A percentile compares a stretch with the other conserved stretches of the same genome.
These are phyloP conservation scores for Hyaloscypha finlandica DNA, from an alignment of 495 filamentous ascomycete species.

Conservation along the genomic window DNA sequence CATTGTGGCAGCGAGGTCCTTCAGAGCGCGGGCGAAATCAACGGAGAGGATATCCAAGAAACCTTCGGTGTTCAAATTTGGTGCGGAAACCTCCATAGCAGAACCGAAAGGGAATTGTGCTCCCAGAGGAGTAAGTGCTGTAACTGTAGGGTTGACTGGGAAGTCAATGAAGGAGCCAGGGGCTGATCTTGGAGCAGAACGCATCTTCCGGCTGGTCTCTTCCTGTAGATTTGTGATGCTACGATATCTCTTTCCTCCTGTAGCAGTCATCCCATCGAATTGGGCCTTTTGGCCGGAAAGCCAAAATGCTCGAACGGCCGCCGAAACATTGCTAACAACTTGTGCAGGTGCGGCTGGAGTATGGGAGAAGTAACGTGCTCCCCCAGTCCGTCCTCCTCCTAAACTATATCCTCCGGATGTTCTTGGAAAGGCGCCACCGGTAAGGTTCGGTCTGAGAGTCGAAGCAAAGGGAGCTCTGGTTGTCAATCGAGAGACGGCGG, in stretches of 20 bases:
- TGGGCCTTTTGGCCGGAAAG: slow-evolving; percentile 83
- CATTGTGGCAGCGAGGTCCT: slow-evolving; percentile 77
- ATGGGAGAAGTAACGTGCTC: slow-evolving; percentile 88
- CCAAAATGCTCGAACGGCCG: slow-evolving; percentile 85
- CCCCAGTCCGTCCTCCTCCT: slow-evolving; percentile 65
- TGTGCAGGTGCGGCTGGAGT: slow-evolving; percentile 81
- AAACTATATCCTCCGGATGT: slow-evolving; percentile 85
- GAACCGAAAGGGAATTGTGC: slow-evolving; percentile 24
- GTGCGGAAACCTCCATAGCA: slow-evolving; percentile 29
- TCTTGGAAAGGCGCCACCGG: slow-evolving; percentile 81
- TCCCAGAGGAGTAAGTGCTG: slow-evolving; percentile 68
- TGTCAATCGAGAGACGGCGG: slow-evolving; percentile 64
- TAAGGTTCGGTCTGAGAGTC: slow-evolving; percentile 88
- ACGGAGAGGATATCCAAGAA: slow-evolving; percentile 81
- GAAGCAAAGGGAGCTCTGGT: slow-evolving; percentile 85
- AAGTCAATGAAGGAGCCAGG: slow-evolving; percentile 86
- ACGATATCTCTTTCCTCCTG: slow-evolving; percentile 78
- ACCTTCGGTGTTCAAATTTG: slow-evolving; percentile 71
- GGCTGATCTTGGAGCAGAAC: slow-evolving; percentile 49
- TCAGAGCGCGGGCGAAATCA: slow-evolving; percentile 86
- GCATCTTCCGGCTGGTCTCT: slow-evolving; percentile 63
- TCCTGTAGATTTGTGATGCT: slow-evolving; percentile 69
- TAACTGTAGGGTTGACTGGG: slow-evolving; percentile 81
- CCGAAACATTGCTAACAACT: slow-evolving; percentile 91
- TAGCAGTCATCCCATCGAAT: slow-evolving; percentile 70